Percentiles rank a stretch among this genome's conserved stretches.
Evolutionary conservation across 1,284 basidiomycete genomes (phyloP).

Genomic region (Laetiporus sulphureus): DNA sequence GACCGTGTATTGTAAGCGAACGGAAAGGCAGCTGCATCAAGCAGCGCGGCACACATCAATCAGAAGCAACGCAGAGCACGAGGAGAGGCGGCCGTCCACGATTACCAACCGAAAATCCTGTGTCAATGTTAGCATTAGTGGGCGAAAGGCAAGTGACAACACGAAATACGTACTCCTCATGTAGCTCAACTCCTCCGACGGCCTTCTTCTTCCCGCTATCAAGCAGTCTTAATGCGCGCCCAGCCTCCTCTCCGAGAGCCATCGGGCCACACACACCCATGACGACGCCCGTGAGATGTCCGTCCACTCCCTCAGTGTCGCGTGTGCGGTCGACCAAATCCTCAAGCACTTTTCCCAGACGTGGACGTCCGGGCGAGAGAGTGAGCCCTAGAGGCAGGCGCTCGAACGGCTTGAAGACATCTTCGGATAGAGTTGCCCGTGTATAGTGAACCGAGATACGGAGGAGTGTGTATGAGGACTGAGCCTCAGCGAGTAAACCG

Average conservation of each 20-base stretch:
- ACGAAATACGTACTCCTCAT: slow-evolving; percentile 48
- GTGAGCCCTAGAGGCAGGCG: slow-evolving; percentile 37
- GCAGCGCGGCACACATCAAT: background rate
- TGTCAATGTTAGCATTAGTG: background rate
- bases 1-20: background rate
- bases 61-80: background rate
- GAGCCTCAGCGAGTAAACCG: slow-evolving; percentile 41
- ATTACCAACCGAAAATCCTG: background rate
- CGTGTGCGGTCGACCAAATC: slow-evolving; percentile 40
- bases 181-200: slow-evolving; percentile 64
- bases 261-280: slow-evolving; percentile 65
- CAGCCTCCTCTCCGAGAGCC: slow-evolving; percentile 48
- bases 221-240: slow-evolving; percentile 40
- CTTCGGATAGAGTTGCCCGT: slow-evolving; percentile 31
- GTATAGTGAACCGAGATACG: slow-evolving; percentile 63
- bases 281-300: slow-evolving; percentile 48
- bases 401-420: slow-evolving; percentile 28
- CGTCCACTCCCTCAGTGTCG: slow-evolving; percentile 18
- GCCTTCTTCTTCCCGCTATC: slow-evolving; percentile 42
- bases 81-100: background rate
- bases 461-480: slow-evolving; percentile 28
- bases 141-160: background rate
- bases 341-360: slow-evolving; percentile 38
- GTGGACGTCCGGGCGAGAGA: slow-evolving; percentile 45
- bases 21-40: background rate